Base-by-base conservation (phyloP, 805 yeast species). In the Lipomyces japonicus region DNA sequence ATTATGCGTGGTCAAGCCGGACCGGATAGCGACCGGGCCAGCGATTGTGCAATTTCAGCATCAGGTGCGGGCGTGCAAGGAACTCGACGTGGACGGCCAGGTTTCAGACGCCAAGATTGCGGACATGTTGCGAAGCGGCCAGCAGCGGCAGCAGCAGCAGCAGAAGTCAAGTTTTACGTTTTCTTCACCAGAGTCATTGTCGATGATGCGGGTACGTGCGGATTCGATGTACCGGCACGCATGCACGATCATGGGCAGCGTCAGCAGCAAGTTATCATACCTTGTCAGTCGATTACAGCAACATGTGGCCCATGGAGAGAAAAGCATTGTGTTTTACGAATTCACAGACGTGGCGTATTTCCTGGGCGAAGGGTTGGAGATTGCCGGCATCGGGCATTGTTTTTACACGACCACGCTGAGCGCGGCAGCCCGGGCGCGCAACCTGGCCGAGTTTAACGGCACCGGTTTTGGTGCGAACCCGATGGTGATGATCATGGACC, bases 291-390 rank as follows among this genome's bases (percentile, higher is more conserved):
- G 78, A 51, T 58, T 82, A 6, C 61, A 80, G 24, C 82, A 79
- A 43, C 77, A 82, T n/a, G 47, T 62, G 6, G 70, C 35, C 19
- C 39, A 22, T 18, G 72, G 2, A 61, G 77, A 44, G 80, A 83
- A 62, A 75, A 83, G 14, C 2, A 70, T 83, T 24, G 79, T 83
- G 0, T 83, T 83, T 62, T 84, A 78, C 61, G 88, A 83, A 55
- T 81, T 79, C 64, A 86, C 81, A 62, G 87, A 83, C 55, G 75
- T 80, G 42, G 89, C 88, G 0, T 82, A 78, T 61, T 82, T 80
- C 61, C 61, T 83, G 25, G 75, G 85, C 0, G 90, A 84, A 57
- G 69, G 80, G 10, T 60, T 84, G 42, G 89, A 83, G 64, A 50
- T 82, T 0, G 56, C 81, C 16, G 87, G 89, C 0, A 62, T 82